Evolutionary conservation across 345 rosid genomes (phyloP).

Genomic region (Alliaria petiolata): DNA sequence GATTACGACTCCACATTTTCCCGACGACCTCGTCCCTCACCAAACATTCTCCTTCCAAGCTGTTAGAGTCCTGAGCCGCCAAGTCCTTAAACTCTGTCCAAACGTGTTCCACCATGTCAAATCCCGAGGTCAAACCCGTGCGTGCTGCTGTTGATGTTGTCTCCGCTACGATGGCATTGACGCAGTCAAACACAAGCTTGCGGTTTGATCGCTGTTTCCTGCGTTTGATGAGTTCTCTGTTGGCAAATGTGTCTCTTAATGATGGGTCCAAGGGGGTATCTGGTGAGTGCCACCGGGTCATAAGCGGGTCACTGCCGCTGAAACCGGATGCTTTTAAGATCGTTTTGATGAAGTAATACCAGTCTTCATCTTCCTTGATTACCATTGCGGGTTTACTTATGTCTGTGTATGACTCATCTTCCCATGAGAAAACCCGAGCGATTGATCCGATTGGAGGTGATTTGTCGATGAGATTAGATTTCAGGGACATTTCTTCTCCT

Average conservation of each 20-base stretch:
- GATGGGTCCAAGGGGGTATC: constrained; percentile 77
- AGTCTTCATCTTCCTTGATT: constrained; percentile 57
- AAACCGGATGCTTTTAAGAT: constrained; percentile 56
- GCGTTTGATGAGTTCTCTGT: constrained; percentile 50
- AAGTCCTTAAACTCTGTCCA: constrained; percentile 68
- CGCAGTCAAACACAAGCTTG: constrained; percentile 73
- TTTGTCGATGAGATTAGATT: constrained; percentile 72
- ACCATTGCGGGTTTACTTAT: constrained; percentile 31
- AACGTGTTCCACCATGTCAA: constrained; percentile 50
- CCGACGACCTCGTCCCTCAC: constrained; percentile 75
- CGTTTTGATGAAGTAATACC: constrained; percentile 51
- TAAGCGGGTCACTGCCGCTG: constrained; percentile 37
- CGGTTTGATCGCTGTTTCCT: constrained; percentile 58
- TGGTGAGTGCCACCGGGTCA: constrained; percentile 61
- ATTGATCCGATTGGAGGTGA: constrained; percentile 71
- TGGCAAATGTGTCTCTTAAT: constrained; percentile 51
- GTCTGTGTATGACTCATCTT: constrained; percentile 42
- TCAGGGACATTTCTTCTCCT: constrained; percentile 50
- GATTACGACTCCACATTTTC: constrained; percentile 51
- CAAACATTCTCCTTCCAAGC: constrained; percentile 53
- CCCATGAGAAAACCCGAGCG: constrained; percentile 59
- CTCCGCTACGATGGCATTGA: constrained; percentile 57
- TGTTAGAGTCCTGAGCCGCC: constrained; percentile 52
- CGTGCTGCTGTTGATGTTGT: constrained; percentile 20
- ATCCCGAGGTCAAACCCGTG: background rate